Evolutionary conservation across 1,284 basidiomycete species (phyloP).

Genomic region (Retiboletus flavoniger): DNA sequence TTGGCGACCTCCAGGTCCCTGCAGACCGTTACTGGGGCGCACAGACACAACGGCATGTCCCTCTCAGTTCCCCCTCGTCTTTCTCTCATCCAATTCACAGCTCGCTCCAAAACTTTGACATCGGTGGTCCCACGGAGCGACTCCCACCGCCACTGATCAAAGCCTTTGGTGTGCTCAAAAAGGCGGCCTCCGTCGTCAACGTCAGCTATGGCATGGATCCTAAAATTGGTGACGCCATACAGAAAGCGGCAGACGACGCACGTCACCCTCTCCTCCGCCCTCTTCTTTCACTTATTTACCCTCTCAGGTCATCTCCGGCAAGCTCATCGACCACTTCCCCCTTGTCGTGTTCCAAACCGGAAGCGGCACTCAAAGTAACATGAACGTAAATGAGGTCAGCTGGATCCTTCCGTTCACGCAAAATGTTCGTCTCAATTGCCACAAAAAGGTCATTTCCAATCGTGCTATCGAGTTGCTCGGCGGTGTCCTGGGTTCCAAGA

Average conservation of each 20-base stretch:
- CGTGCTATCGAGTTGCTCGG: constrained; percentile 97
- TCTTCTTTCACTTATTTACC: constrained; percentile 5
- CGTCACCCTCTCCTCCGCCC: constrained; percentile 19
- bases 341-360: constrained; percentile 99
- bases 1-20: constrained; percentile 92
- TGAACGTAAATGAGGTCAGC: constrained; percentile 95
- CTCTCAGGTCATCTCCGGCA: constrained; percentile 87
- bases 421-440: neutral
- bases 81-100: constrained; percentile 38
- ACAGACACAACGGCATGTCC: constrained; percentile 85
- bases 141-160: constrained; percentile 95
- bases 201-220: constrained; percentile 88
- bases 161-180: constrained; percentile 97
- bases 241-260: constrained; percentile 92
- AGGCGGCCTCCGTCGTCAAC: constrained; percentile 94
- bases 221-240: constrained; percentile 87
- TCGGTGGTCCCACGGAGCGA: constrained; percentile 91
- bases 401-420: neutral
- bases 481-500: constrained; percentile 94
- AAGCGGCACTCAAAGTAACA: constrained; percentile 99
- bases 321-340: constrained; percentile 94
- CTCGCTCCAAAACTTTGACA: constrained; percentile 98
- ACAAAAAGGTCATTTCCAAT: constrained; percentile 88
- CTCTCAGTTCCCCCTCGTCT: too few species aligned
- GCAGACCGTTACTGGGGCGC: constrained; percentile 98